A percentile compares a stretch with the other conserved stretches of the same genome.
Evolutionary conservation across 2,329 filamentous ascomycete genomes (phyloP).

Genomic region (Colletotrichum sp.): DNA sequence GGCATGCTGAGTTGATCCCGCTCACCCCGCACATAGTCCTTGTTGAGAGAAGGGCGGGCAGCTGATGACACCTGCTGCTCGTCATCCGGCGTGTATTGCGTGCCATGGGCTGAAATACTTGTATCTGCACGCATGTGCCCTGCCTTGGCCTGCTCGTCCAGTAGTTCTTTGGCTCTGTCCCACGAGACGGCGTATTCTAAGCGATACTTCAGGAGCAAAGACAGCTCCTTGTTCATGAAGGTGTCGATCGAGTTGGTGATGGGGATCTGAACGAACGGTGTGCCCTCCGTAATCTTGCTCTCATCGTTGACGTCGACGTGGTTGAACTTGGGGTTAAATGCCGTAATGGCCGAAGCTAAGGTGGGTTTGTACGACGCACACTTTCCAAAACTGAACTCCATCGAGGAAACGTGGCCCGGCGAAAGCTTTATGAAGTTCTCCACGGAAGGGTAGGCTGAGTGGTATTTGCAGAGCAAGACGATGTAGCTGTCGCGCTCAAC

Average conservation of each 20-base stretch:
- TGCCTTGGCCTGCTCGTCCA: constrained; percentile 1
- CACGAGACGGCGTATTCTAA: background rate
- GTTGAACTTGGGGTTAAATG: constrained; percentile 44
- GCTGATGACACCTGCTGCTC: constrained; percentile 2
- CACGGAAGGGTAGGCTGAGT: constrained; percentile 64
- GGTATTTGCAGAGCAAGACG: constrained; percentile 73
- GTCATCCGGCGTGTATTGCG: background rate
- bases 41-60: background rate
- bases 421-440: constrained; percentile 55
- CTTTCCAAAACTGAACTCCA: constrained; percentile 71
- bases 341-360: constrained; percentile 52
- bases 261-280: constrained; percentile 61
- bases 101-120: background rate
- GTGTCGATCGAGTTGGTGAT: constrained; percentile 75
- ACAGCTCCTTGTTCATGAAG: constrained; percentile 70
- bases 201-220: constrained; percentile 65
- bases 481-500: constrained; percentile 71
- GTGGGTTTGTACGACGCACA: constrained; percentile 77
- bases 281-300: background rate
- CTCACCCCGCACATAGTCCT: background rate
- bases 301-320: background rate
- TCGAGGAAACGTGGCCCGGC: constrained; percentile 33
- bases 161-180: constrained; percentile 16
- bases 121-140: background rate
- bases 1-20: constrained; percentile 49